Base-by-base conservation (phyloP, 2,329 filamentous ascomycete species). In the Cryphonectria parasitica region DNA sequence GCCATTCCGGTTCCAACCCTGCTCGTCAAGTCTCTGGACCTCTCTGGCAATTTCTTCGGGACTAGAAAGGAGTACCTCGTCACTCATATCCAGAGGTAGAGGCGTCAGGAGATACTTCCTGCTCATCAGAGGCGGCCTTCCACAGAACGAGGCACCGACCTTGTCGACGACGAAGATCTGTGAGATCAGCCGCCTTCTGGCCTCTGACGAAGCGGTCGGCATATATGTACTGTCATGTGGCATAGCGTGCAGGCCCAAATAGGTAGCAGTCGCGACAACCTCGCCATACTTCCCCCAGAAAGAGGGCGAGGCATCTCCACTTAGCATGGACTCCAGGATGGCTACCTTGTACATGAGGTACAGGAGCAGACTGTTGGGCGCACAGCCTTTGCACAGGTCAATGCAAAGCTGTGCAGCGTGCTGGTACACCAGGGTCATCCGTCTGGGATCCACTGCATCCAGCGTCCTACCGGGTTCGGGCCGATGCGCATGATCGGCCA, bases 41-140 rank as follows among this genome's bases (percentile, higher is more conserved):
- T 79, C 83, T 1, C 73, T 70, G 4, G 81, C 76, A 5, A 86
- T 75, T 1, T 81, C 81, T 3, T 80, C 76, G 0, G 81, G 82
- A 13, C 84, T 82, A 2, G 80, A 79, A 31, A 88, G 77, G 0
- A 87, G 77, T 19, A 85, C 81, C 0, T 82, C 77, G 61, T 89
- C 87, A 4, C 78, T 80, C 0, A 90, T 75, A 73, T 90, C 88
- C 0, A 90, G 78, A 0, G 88, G 87, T 1, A 84, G 75, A 22
- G 87, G 85, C 1, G 87, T 83, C 8, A 83, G 82, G 63, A 83
- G 86, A 74, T 89, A 90, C 1, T 86, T 82, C 41, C 86, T 82
- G 15, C 82, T 82, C 6, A 88, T 75, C 1, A 84, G 76, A 0
- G 88, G 88, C 0, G 88, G 88, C 0, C 87, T 79, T 0, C 88